Evolutionary conservation across 2,329 filamentous ascomycete species (phyloP), one percentile per base, ranked within the genome.

Genomic region (Aspergillus sp.): DNA sequence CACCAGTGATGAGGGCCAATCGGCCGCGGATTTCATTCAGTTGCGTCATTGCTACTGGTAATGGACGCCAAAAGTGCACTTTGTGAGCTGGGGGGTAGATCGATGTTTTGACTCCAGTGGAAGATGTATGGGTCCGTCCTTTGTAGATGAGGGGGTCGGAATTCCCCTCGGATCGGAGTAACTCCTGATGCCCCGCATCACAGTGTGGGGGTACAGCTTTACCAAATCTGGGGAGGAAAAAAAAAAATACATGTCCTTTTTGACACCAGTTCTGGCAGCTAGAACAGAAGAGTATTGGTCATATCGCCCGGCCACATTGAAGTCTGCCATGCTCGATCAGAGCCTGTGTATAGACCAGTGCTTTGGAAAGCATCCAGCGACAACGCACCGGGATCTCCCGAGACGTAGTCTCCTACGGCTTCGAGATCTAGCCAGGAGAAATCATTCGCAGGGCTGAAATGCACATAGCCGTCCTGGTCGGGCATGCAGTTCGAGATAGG

Each of bases 401-500:
- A 78, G 19, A 80, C 81, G 64, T 83, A 85, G 60, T 86, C 83
- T 0, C 83, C 83, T 2, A 86, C 79, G 2, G 84, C 84, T 57
- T 83, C 82, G 5, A 87, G 72, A 64, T 86, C 83, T 1, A 85
- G 75, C 84, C 84, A 87, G 0, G 83, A 86, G 69, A 87, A 86
- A 44, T 83, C 81, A 51, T 85, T 82, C 2, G 80, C 75, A 51
- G 79, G 73, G 68, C 79, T 75, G 68, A 75, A 74, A 57, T 78
- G 65, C 68, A 75, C 63, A 59, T 75, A 72, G 42, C 52, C 55
- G 5, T 67, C 67, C 37, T 66, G 66, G 40, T 79, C 73, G 61
- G 76, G 54, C 63, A 78, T 58, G 51, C 69, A 64, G 57, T 64
- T 70, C 24, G 66, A 47, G n/a, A 71, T 56, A 19, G 72, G 57